Conservation (phyloP, 192 early-diverging fungal genomes). For the Linnemannia exigua region DNA sequence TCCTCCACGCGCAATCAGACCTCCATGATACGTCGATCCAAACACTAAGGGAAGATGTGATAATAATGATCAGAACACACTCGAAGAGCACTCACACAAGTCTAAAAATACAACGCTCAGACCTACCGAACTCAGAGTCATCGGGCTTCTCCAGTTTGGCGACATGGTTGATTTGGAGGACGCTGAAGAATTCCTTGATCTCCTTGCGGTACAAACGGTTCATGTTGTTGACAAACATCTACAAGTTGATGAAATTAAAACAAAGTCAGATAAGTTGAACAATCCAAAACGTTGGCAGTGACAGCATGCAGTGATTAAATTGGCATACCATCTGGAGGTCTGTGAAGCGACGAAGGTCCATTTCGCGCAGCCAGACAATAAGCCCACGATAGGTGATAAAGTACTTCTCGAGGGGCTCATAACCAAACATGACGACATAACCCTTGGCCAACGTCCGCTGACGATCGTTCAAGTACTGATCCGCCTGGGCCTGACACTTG, state of each 20-base stretch:
- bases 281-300: not conserved
- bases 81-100: too few species aligned
- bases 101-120: not conserved
- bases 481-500: conserved; percentile 73
- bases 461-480: conserved; percentile 66
- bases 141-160: conserved; percentile 57
- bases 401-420: conserved; percentile 73
- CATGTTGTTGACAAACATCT: conserved; percentile 48
- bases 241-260: not conserved
- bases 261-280: not conserved
- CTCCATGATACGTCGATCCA: conserved; percentile 49
- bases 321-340: conserved; percentile 76
- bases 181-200: conserved; percentile 58
- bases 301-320: not conserved
- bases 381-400: conserved; percentile 77
- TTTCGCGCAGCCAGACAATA: conserved; percentile 80
- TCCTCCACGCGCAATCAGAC: conserved; percentile 45
- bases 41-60: conserved; percentile 31
- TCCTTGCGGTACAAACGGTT: conserved; percentile 60
- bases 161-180: conserved; percentile 43
- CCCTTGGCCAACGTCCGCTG: conserved; percentile 58
- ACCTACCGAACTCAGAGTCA: conserved; percentile 58
- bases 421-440: conserved; percentile 60
- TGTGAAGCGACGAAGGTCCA: conserved; percentile 74
- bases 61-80: not conserved